A percentile compares a stretch with the other conserved stretches of the same genome.
phyloP scores from a whole-genome alignment of 192 early-diverging fungal genomes.

The Umbelopsis isabellina region DNA sequence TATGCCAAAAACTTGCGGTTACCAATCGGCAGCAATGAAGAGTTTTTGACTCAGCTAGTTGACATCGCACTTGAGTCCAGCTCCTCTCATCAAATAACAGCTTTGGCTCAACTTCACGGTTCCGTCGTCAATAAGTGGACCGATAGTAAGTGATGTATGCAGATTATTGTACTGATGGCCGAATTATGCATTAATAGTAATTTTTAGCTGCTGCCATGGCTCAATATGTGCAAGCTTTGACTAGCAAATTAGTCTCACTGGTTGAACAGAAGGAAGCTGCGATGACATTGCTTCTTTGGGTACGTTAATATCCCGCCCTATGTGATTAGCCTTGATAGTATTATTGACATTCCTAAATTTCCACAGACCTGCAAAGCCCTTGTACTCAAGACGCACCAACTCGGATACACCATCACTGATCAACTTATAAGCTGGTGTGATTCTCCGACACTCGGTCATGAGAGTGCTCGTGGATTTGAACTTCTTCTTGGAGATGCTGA shows the following conservation, averaged over 20 bases:
- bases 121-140: conserved; percentile 42
- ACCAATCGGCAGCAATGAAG: conserved; percentile 25
- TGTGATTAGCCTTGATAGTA: too few species aligned
- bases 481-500: conserved; percentile 75
- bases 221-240: conserved; percentile 27
- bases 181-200: not conserved
- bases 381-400: conserved; percentile 51
- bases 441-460: conserved; percentile 41
- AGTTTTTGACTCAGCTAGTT: conserved; percentile 22
- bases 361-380: conserved; percentile 68
- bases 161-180: not conserved
- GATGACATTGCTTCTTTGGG: conserved; percentile 31
- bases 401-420: conserved; percentile 57
- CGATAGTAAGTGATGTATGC: conserved; percentile 16
- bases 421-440: conserved; percentile 58
- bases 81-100: conserved; percentile 18
- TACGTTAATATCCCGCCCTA: not conserved
- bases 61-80: conserved; percentile 16
- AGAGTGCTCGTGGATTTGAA: conserved; percentile 70
- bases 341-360: too few species aligned
- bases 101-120: conserved; percentile 22
- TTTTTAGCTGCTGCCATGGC: conserved; percentile 34
- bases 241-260: not conserved
- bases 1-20: conserved; percentile 24
- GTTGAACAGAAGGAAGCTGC: conserved; percentile 7